These are phyloP conservation scores for Macrophomina phaseolina DNA, from an alignment of 2,329 filamentous ascomycete species.

Conservation along the genomic window DNA sequence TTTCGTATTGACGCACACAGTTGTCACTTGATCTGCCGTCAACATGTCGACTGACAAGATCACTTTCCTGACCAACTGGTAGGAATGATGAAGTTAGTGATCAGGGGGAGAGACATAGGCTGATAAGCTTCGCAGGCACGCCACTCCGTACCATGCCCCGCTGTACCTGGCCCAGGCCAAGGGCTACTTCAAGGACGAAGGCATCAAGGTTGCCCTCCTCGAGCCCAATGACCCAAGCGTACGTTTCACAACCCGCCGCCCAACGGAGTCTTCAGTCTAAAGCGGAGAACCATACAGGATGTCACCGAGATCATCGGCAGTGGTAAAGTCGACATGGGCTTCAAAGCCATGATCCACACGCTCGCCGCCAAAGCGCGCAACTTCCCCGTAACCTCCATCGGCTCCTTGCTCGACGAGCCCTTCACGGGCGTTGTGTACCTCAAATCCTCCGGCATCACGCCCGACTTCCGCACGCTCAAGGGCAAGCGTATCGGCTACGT, in stretches of 20 bases:
- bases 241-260: constrained; percentile 33
- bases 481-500: constrained; percentile 81
- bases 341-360: constrained; percentile 86
- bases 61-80: constrained; percentile 85
- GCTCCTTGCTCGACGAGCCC: constrained; percentile 77
- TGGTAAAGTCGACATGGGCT: constrained; percentile 77
- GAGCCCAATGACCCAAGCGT: constrained; percentile 80
- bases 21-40: constrained; percentile 53
- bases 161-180: constrained; percentile 78
- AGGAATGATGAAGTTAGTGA: constrained; percentile 37
- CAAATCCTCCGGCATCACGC: constrained; percentile 74
- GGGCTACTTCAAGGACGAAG: constrained; percentile 76
- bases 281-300: constrained; percentile 53
- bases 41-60: constrained; percentile 84
- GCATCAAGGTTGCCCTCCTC: constrained; percentile 76
- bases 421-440: constrained; percentile 82
- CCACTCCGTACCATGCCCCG: constrained; percentile 80
- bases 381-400: constrained; percentile 75
- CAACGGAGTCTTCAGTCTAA: neutral
- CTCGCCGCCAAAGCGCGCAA: constrained; percentile 76
- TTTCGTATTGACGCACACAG: constrained; percentile 58
- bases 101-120: neutral
- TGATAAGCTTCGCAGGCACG: constrained; percentile 63
- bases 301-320: constrained; percentile 82
- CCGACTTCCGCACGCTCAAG: constrained; percentile 75